A percentile compares a stretch with the other conserved stretches of the same genome.
These are phyloP conservation scores for Diaporthe nobilis DNA, from an alignment of 2,329 filamentous ascomycete genomes.

Conservation along the genomic window DNA sequence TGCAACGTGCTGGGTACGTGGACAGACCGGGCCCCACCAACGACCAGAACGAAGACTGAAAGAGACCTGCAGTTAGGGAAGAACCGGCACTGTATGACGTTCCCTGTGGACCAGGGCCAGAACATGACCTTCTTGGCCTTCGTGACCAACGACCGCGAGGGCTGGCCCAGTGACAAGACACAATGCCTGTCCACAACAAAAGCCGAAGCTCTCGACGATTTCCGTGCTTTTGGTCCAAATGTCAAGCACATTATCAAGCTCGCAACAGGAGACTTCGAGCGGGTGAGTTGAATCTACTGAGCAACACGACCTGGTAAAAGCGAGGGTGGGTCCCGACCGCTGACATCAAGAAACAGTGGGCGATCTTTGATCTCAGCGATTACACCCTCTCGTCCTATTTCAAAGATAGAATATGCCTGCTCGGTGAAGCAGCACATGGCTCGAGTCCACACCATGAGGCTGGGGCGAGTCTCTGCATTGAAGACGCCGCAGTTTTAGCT, in stretches of 20 bases:
- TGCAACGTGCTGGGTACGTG: conserved; percentile 46
- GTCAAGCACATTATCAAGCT: conserved; percentile 51
- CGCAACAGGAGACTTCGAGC: conserved; percentile 49
- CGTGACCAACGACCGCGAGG: conserved; percentile 47
- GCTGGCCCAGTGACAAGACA: conserved; percentile 48
- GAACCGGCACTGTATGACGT: conserved; percentile 71
- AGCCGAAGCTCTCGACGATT: conserved; percentile 53
- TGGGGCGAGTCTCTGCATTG: conserved; percentile 70
- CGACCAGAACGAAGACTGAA: not conserved
- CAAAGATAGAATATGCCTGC: conserved; percentile 60
- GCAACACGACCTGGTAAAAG: not conserved
- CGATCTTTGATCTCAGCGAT: conserved; percentile 62
- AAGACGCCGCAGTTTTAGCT: conserved; percentile 62
- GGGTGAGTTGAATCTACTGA: conserved; percentile 44
- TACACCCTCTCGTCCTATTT: conserved; percentile 58
- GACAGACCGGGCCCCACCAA: not conserved
- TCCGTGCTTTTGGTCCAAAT: conserved; percentile 51
- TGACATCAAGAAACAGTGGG: conserved; percentile 53
- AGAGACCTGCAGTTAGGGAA: conserved; percentile 57
- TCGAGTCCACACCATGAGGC: conserved; percentile 73
- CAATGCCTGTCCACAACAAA: conserved; percentile 48
- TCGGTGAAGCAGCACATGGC: conserved; percentile 76
- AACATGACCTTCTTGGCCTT: conserved; percentile 68
- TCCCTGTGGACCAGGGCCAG: conserved; percentile 68
- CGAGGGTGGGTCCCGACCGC: not conserved